Evolutionary conservation across 2,329 filamentous ascomycete species (phyloP).

Genomic region (Scleromitrula shiraiana): DNA sequence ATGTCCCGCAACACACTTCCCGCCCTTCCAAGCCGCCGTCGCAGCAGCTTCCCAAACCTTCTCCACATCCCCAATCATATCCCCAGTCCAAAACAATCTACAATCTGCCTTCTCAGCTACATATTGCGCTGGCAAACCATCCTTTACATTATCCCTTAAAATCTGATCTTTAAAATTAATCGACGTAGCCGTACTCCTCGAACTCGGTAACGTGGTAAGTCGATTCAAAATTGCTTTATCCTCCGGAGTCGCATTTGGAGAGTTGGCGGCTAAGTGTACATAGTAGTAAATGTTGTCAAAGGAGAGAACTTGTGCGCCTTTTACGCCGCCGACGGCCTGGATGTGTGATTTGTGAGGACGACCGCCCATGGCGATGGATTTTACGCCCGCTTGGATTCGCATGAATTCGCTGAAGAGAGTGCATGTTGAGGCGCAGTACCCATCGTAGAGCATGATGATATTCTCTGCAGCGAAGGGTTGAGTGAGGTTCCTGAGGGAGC

Average conservation of each 20-base stretch:
- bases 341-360: constrained; percentile 46
- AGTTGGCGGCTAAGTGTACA: constrained; percentile 12
- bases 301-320: constrained; percentile 39
- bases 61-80: constrained; percentile 43
- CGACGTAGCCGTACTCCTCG: constrained; percentile 26
- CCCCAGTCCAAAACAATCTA: constrained; percentile 48
- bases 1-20: constrained; percentile 28
- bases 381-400: constrained; percentile 42
- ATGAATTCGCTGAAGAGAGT: constrained; percentile 49
- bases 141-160: constrained; percentile 25
- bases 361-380: constrained; percentile 52
- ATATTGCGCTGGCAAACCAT: constrained; percentile 47
- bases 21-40: constrained; percentile 34
- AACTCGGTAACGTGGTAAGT: constrained; percentile 15
- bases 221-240: constrained; percentile 13
- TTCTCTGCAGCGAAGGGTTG: constrained; percentile 35
- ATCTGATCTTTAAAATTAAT: constrained; percentile 37
- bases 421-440: constrained; percentile 52
- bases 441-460: constrained; percentile 39
- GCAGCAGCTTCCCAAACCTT: constrained; percentile 43
- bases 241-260: constrained; percentile 11
- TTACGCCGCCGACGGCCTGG: constrained; percentile 58
- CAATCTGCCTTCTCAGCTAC: constrained; percentile 53
- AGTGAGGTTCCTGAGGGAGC: constrained; percentile 23
- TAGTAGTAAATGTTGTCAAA: constrained; percentile 17